Evolutionary conservation across 345 rosid genomes (phyloP), one percentile per base, ranked within the genome.

Genomic region (Bruguiera gymnorhiza): DNA sequence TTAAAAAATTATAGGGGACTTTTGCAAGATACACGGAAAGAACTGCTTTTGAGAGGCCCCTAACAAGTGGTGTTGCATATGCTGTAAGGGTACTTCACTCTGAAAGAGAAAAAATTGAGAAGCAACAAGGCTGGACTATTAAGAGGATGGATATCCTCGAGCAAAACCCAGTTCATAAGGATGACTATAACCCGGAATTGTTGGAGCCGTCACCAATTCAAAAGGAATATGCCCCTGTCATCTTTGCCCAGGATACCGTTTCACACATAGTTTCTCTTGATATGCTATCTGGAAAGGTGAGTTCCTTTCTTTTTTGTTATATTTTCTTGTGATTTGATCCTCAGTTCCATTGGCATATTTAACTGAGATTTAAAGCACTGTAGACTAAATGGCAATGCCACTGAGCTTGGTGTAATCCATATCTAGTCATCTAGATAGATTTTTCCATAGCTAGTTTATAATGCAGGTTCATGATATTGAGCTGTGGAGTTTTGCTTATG

Each of bases 41-140:
- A 81, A 94, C 98, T 71, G 89, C 97, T 70, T 94, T 94, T 72
- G 98, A 94, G 87, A 86, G 98, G 85, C 98, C 98, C 34, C 91
- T 91, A 58, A 94, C 98, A 23, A 94, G 98, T 75, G 94, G 97
- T n/a, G 91, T 94, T 55, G 98, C 98, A 50, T 94, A 94, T 83
- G 98, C 98, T 50, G 83, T 89, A 62, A 87, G 91, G 85, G 96
- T 94, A 69, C 96, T 89, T 46, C 91, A 85, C 76, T 77, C 95
- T 29, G 98, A 94, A 78, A 88, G 98, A 82, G 93, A 87, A 76
- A 85, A 87, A 74, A 91, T 93, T 68, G 97, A 94, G 91, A 88
- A 81, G 79, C 93, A 84, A 74, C 98, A 94, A 71, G 93, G 92
- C 62, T 94, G 98, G 98, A 87, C 83, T 62, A 94, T 94, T 77